Base-by-base conservation (phyloP, 192 early-diverging fungal genomes). In the Rhizophagus sp. region DNA sequence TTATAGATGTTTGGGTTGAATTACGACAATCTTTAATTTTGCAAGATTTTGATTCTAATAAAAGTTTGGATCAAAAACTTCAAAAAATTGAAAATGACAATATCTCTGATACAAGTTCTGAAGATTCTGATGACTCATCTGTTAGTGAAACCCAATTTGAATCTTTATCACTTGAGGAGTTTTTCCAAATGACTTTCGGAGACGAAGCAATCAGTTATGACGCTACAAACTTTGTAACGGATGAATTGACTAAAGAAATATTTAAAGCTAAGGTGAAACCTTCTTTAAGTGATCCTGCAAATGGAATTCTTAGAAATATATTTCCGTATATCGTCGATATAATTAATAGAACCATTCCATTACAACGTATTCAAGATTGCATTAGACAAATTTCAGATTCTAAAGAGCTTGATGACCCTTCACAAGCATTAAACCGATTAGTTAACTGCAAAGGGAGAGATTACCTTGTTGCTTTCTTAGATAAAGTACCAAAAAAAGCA, bases 251-350 rank as follows among this genome's bases (percentile, higher is more conserved):
- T 7, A 39, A 30, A n/a, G 36, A 71, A 19, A 5, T 71, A n/a
- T 33, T 71, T 33, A 33, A 44, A 22, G 3, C 1, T 19, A 12
- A n/a, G 11, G 69, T 71, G 2, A 39, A 19, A 71, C 1, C 33
- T n/a, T n/a, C 2, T 13, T 27, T 71, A 3, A 30, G 41, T 44
- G 39, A 71, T 41, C 22, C 11, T 71, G 11, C 11, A 19, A n/a
- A 71, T 9, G 69, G 69, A 71, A 71, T 71, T 41, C 39, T 71
- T 36, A n/a, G 69, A n/a, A 41, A 71, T 39, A n/a, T 71, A 10
- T 71, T 71, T 41, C 69, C 69, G 13, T 71, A 71, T 22, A n/a
- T 71, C 6, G 36, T 71, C 0, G 69, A 71, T 71, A 30, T 30
- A 39, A 27, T 71, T 17, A 71, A 41, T 39, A 27, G 69, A 13